Conservation (phyloP, 2,329 filamentous ascomycete genomes). For the Sarocladium brachiariae region DNA sequence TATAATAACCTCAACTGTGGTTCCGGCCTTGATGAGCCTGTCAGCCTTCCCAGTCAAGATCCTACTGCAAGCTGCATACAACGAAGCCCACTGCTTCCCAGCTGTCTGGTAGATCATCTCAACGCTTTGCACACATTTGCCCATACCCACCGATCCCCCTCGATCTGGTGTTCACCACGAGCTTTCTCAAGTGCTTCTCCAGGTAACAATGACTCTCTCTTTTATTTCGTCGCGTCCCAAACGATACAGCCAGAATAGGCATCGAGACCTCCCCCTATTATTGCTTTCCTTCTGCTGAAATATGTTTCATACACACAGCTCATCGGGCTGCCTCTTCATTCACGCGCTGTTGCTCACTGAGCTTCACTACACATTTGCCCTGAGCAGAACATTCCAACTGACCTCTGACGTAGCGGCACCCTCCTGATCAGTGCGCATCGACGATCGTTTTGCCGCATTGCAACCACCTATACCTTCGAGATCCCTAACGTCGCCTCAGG, state of each 20-base stretch:
- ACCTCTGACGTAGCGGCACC: constrained; percentile 10
- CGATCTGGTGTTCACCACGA: constrained; percentile 2
- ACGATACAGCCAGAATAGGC: not conserved
- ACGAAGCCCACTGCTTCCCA: not conserved
- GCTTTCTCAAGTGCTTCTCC: not conserved
- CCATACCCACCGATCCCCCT: not conserved
- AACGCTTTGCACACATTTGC: not conserved
- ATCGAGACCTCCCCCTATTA: not conserved
- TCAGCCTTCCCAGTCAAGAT: not conserved
- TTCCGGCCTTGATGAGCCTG: not conserved
- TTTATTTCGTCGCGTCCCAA: constrained; percentile 2
- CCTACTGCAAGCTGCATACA: not conserved
- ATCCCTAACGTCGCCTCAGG: not conserved
- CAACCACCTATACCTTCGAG: constrained; percentile 1
- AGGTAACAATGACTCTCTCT: constrained; percentile 1
- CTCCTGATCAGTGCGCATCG: constrained; percentile 8
- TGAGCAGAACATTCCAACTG: constrained; percentile 9
- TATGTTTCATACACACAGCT: no score
- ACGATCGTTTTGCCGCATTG: constrained; percentile 4
- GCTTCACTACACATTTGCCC: not conserved
- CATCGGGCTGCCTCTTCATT: not conserved
- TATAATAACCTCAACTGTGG: constrained; percentile 4
- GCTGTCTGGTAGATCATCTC: not conserved
- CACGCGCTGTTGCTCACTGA: not conserved
- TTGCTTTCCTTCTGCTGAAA: not conserved